These are phyloP conservation scores for Eucalyptus polybractea DNA, from an alignment of 345 rosid genomes.

Conservation along the genomic window DNA sequence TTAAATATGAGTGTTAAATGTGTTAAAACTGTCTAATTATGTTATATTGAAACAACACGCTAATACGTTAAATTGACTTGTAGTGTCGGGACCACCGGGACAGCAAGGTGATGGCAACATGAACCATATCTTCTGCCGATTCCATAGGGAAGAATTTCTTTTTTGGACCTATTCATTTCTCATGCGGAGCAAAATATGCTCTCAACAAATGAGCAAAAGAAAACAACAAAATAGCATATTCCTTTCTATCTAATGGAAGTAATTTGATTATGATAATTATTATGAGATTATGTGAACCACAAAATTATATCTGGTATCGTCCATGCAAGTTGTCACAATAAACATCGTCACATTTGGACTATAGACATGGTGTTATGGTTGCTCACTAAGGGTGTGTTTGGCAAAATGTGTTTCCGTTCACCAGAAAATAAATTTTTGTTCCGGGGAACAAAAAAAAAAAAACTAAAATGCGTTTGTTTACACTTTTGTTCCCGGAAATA, in stretches of 20 bases:
- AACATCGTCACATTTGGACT: neutral
- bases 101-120: neutral
- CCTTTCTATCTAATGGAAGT: neutral
- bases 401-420: no score
- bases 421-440: no score
- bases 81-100: neutral
- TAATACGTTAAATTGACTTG: neutral
- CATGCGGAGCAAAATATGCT: neutral
- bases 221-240: neutral
- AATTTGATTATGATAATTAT: neutral
- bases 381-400: no score
- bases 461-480: no score
- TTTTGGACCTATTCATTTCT: neutral
- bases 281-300: neutral
- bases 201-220: neutral
- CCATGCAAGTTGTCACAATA: neutral
- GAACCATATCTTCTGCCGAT: neutral
- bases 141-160: neutral
- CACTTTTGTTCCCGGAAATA: fast-evolving
- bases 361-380: neutral
- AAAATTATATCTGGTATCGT: neutral
- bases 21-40: neutral
- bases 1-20: neutral
- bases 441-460: fast-evolving
- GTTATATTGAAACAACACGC: neutral